phyloP scores from a whole-genome alignment of 768 basidiomycete species.

The Phaeotremella skinneri region DNA sequence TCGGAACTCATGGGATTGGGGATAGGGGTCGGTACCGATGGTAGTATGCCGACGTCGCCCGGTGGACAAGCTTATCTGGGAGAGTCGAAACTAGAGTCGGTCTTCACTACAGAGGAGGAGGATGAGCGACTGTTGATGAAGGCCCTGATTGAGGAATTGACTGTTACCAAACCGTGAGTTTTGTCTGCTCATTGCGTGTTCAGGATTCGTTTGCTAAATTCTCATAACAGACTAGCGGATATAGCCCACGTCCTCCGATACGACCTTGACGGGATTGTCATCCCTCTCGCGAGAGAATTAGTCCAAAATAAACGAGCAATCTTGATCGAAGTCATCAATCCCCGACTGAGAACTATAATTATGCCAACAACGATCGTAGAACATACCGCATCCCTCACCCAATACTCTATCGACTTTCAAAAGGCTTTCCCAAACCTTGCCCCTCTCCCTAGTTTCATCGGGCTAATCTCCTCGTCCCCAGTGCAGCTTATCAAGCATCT shows the following conservation, averaged over 20 bases:
- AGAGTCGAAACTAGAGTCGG: constrained; percentile 11
- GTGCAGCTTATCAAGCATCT: constrained; percentile 73
- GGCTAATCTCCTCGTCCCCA: constrained; percentile 67
- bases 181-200: not conserved
- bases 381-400: constrained; percentile 58
- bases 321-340: constrained; percentile 79
- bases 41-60: not conserved
- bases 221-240: constrained; percentile 38
- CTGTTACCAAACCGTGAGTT: constrained; percentile 47
- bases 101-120: constrained; percentile 50
- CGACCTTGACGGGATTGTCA: constrained; percentile 61
- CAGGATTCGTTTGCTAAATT: not conserved
- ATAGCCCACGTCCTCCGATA: constrained; percentile 46
- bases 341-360: constrained; percentile 73
- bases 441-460: constrained; percentile 60
- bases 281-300: constrained; percentile 87
- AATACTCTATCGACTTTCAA: constrained; percentile 12
- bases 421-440: constrained; percentile 27
- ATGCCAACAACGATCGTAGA: constrained; percentile 57
- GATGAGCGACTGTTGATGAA: constrained; percentile 43
- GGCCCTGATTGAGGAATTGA: constrained; percentile 40
- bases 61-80: not conserved
- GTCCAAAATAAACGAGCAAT: constrained; percentile 87
- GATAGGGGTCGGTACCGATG: constrained; percentile 11
- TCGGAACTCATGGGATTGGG: constrained; percentile 34